Conservation (phyloP, 2,329 filamentous ascomycete genomes). For the Sphaerulina populicola region DNA sequence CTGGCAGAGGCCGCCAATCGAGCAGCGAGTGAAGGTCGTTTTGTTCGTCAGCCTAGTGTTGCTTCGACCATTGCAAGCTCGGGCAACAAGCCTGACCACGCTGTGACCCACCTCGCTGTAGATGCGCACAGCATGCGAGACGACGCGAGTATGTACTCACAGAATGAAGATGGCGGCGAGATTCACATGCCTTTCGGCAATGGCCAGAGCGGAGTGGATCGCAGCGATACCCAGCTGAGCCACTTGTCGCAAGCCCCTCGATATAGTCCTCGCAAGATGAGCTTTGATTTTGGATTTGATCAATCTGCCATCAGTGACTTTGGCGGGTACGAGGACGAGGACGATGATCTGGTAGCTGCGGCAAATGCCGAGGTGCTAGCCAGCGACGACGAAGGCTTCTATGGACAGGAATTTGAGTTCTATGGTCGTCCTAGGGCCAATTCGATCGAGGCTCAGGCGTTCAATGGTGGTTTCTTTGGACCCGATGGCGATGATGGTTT, state of each 20-base stretch:
- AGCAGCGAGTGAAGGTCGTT: conserved; percentile 67
- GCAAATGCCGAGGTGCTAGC: conserved; percentile 91
- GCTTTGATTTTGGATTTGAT: conserved; percentile 38
- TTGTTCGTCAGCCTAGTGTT: conserved; percentile 45
- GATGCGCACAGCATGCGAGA: conserved; percentile 5
- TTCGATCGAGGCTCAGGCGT: conserved; percentile 46
- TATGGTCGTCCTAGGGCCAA: conserved; percentile 55
- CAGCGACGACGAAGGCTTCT: conserved; percentile 87
- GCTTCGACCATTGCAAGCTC: conserved; percentile 4
- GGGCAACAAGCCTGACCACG: background rate
- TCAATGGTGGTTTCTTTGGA: conserved; percentile 85
- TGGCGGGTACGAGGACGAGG: conserved; percentile 54
- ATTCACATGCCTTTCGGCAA: conserved; percentile 9
- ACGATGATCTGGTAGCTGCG: conserved; percentile 87
- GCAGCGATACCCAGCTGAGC: conserved; percentile 12
- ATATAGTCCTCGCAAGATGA: conserved; percentile 26
- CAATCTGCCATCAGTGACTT: conserved; percentile 35
- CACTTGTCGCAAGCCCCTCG: conserved; percentile 12
- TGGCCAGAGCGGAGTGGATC: conserved; percentile 6
- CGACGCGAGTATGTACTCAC: conserved; percentile 19
- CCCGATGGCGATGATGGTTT: conserved; percentile 57
- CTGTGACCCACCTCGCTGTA: conserved; percentile 1
- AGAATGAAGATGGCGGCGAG: conserved; percentile 15
- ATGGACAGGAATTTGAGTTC: conserved; percentile 94
- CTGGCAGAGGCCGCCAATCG: conserved; percentile 72